Evolutionary conservation across 106 monocot genomes (phyloP).

Genomic region (Dioscorea alata): DNA sequence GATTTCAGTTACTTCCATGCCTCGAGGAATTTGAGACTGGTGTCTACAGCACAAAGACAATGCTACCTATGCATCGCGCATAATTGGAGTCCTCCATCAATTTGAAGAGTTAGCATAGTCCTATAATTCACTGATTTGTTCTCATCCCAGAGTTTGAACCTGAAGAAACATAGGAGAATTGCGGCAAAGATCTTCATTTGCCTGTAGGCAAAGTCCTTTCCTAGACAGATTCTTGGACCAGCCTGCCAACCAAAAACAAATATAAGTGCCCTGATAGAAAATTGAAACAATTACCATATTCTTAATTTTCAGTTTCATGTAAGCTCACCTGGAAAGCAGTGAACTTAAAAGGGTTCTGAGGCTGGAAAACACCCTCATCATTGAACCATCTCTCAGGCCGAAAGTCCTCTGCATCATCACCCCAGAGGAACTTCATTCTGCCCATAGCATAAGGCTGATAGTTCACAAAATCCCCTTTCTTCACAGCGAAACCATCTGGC

Average conservation of each 20-base stretch:
- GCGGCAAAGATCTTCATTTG: constrained; percentile 26
- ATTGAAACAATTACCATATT: not conserved
- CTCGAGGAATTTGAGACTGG: too few species aligned
- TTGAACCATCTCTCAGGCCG: constrained; percentile 61
- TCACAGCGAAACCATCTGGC: constrained; percentile 40
- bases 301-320: not conserved
- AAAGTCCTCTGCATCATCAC: constrained; percentile 54
- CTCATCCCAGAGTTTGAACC: constrained; percentile 16
- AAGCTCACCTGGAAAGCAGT: constrained; percentile 50
- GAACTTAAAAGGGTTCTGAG: constrained; percentile 60
- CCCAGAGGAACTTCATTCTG: constrained; percentile 59
- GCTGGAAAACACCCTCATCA: constrained; percentile 30
- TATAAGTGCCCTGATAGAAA: too few species aligned
- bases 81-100: constrained; percentile 9
- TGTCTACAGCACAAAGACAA: too few species aligned
- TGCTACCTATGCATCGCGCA: not conserved
- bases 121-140: not conserved
- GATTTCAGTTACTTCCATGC: too few species aligned
- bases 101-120: constrained; percentile 15
- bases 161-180: constrained; percentile 8
- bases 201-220: constrained; percentile 24
- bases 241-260: not conserved
- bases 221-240: constrained; percentile 17
- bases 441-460: constrained; percentile 61
- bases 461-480: constrained; percentile 45